Evolutionary conservation across 805 yeast genomes (phyloP).

Genomic region (Lachancea mirantina): DNA sequence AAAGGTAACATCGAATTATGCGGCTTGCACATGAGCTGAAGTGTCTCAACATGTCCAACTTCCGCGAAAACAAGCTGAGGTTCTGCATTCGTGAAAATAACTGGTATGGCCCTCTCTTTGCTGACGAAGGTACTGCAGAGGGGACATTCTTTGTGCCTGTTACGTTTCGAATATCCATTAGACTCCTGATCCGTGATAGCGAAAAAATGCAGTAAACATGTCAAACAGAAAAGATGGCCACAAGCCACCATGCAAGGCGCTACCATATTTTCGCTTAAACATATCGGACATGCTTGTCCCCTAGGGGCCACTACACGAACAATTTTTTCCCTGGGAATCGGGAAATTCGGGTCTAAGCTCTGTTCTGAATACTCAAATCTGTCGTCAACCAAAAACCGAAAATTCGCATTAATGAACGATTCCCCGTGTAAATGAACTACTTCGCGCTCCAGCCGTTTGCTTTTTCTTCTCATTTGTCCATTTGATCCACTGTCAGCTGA

Average conservation of each 20-base stretch:
- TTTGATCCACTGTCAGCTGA: slow-evolving; percentile 9
- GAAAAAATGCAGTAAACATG: slow-evolving; percentile 69
- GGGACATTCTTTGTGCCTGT: slow-evolving; percentile 70
- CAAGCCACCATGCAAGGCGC: slow-evolving; percentile 95
- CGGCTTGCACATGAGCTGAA: slow-evolving; percentile 60
- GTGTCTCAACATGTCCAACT: slow-evolving; percentile 44
- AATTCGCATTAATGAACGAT: slow-evolving; percentile 73
- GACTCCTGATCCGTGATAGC: slow-evolving; percentile 33
- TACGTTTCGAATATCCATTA: slow-evolving; percentile 30
- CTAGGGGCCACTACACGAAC: slow-evolving; percentile 68
- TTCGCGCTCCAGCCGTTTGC: slow-evolving; percentile 26
- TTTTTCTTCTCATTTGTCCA: slow-evolving; percentile 19
- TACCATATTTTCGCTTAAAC: slow-evolving; percentile 72
- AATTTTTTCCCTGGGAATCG: slow-evolving; percentile 53
- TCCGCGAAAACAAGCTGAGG: slow-evolving; percentile 53
- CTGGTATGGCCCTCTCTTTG: slow-evolving; percentile 59
- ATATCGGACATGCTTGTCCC: slow-evolving; percentile 84
- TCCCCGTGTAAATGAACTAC: slow-evolving; percentile 52
- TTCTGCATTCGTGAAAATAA: slow-evolving; percentile 40
- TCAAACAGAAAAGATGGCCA: slow-evolving; percentile 85
- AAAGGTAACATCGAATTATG: slow-evolving; percentile 39
- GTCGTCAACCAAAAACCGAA: slow-evolving; percentile 72
- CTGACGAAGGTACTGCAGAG: slow-evolving; percentile 57
- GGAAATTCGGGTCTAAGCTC: slow-evolving; percentile 65
- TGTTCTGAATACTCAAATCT: slow-evolving; percentile 50